phyloP scores from a whole-genome alignment of 2,329 filamentous ascomycete species.

The Fusarium chuoi region DNA sequence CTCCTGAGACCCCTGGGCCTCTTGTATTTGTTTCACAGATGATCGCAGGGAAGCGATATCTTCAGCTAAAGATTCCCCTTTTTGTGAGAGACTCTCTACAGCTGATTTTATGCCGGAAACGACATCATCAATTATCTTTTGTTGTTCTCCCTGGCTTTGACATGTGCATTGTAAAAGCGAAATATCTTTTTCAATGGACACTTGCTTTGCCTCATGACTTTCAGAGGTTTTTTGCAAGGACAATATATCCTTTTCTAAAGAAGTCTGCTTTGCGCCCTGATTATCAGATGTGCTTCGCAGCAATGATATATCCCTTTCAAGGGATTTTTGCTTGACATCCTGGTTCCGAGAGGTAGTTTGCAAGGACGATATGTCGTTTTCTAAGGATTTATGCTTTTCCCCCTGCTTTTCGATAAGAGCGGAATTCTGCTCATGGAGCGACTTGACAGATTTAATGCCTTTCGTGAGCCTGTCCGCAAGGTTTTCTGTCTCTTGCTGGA shows the following conservation, averaged over 20 bases:
- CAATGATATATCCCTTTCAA: neutral
- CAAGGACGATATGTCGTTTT: neutral
- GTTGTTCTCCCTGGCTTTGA: constrained; percentile 1
- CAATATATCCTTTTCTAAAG: neutral
- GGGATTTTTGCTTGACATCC: neutral
- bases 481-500: constrained; percentile 1
- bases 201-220: constrained; percentile 9
- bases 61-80: constrained; percentile 1
- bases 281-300: constrained; percentile 3
- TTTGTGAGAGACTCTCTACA: neutral
- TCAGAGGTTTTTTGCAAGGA: constrained; percentile 1
- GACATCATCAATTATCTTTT: neutral
- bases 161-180: neutral
- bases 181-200: constrained; percentile 1
- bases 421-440: neutral
- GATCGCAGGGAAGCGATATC: constrained; percentile 2
- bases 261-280: constrained; percentile 7
- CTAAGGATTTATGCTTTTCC: constrained; percentile 11
- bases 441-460: neutral
- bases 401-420: constrained; percentile 2
- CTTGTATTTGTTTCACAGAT: neutral
- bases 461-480: neutral
- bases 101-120: constrained; percentile 3
- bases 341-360: neutral
- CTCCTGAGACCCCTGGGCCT: neutral